phyloP scores from a whole-genome alignment of 805 yeast genomes.

The Kazachstania bromeliacearum region DNA sequence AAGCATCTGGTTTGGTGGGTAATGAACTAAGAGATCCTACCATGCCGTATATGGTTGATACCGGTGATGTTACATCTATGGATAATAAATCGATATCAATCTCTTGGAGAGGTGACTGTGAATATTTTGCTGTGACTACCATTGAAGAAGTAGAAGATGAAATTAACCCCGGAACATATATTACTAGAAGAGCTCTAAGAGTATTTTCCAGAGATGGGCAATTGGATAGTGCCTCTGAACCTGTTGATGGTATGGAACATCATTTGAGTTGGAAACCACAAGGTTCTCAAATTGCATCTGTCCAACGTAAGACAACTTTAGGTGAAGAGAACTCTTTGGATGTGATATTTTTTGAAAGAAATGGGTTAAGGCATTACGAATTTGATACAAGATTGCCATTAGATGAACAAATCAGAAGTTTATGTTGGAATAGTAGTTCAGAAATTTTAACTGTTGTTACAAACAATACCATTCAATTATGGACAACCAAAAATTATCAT shows the following conservation, averaged over 20 bases:
- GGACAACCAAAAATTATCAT: conserved; percentile 89
- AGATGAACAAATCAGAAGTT: conserved; percentile 36
- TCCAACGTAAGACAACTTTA: conserved; percentile 46
- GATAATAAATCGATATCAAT: conserved; percentile 45
- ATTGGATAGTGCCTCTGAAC: conserved; percentile 77
- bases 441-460: conserved; percentile 68
- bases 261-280: conserved; percentile 81
- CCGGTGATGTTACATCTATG: conserved; percentile 48
- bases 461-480: conserved; percentile 58
- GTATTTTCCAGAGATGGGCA: conserved; percentile 74
- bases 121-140: conserved; percentile 60
- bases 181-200: conserved; percentile 64
- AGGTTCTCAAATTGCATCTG: conserved; percentile 76
- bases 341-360: conserved; percentile 79
- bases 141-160: conserved; percentile 43
- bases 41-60: conserved; percentile 59
- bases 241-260: conserved; percentile 74
- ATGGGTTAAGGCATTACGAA: conserved; percentile 86
- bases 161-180: conserved; percentile 28
- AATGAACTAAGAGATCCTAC: conserved; percentile 81
- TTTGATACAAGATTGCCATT: conserved; percentile 59
- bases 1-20: conserved; percentile 55
- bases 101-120: conserved; percentile 96
- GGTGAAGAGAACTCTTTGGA: conserved; percentile 36
- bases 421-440: conserved; percentile 76